A percentile compares a stretch with the other conserved stretches of the same genome.
These are phyloP conservation scores for Lyophyllum atratum DNA, from an alignment of 768 basidiomycete species.

Conservation along the genomic window DNA sequence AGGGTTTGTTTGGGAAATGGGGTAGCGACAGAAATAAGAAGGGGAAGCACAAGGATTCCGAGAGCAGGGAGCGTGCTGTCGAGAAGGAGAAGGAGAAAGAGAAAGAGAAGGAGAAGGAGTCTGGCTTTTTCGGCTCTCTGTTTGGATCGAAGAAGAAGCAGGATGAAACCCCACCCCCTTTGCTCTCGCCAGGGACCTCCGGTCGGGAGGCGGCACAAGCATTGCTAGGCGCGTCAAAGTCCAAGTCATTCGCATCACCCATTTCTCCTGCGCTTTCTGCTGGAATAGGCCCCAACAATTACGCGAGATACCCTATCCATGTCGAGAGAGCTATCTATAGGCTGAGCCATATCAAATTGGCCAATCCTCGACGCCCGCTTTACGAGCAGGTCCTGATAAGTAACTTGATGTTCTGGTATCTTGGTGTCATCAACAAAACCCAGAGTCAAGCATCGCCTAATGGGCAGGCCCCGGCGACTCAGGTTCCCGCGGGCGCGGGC, in stretches of 20 bases:
- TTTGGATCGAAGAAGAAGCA: constrained; percentile 91
- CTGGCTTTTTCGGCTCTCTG: constrained; percentile 88
- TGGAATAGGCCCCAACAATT: constrained; percentile 44
- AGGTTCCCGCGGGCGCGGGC: constrained; percentile 28
- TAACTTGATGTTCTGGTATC: constrained; percentile 99
- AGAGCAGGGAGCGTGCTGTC: constrained; percentile 28
- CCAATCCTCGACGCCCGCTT: constrained; percentile 92
- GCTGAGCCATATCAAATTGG: constrained; percentile 97
- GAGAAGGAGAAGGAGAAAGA: constrained; percentile 59
- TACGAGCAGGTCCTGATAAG: constrained; percentile 96
- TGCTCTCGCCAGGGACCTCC: constrained; percentile 39
- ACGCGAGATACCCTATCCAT: constrained; percentile 93
- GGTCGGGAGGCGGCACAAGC: constrained; percentile 89
- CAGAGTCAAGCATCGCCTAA: constrained; percentile 46
- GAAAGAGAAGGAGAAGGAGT: constrained; percentile 60
- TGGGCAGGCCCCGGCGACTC: constrained; percentile 27
- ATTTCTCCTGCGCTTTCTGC: constrained; percentile 57
- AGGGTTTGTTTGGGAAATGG: constrained; percentile 67
- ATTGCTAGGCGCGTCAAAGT: constrained; percentile 81
- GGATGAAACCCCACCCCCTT: constrained; percentile 48
- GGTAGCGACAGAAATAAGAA: constrained; percentile 71
- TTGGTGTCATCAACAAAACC: constrained; percentile 95
- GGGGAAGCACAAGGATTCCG: constrained; percentile 19
- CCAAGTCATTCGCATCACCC: constrained; percentile 64
- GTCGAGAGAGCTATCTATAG: constrained; percentile 98